A percentile compares a stretch with the other conserved stretches of the same genome.
These are phyloP conservation scores for Populus euphratica DNA, from an alignment of 345 rosid genomes.

Conservation along the genomic window DNA sequence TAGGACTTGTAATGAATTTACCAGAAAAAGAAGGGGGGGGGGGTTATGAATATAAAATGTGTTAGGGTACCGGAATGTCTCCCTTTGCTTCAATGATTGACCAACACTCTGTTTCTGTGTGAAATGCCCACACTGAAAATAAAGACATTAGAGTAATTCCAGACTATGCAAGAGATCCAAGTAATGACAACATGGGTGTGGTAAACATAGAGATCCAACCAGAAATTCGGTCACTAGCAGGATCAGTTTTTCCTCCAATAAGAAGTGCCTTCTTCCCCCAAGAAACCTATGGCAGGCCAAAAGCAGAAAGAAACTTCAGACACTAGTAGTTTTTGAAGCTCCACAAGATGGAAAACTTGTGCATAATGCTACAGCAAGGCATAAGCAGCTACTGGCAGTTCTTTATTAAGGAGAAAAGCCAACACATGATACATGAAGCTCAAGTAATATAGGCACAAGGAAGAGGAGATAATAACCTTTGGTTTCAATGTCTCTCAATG, in stretches of 20 bases:
- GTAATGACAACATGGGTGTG: background rate
- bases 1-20: background rate
- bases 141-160: constrained; percentile 15
- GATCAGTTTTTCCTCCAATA: constrained; percentile 92
- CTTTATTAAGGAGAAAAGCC: background rate
- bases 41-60: background rate
- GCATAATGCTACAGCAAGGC: background rate
- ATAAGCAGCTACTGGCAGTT: background rate
- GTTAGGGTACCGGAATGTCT: constrained; percentile 66
- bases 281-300: constrained; percentile 54
- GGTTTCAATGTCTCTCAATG: background rate
- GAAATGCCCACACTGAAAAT: constrained; percentile 82
- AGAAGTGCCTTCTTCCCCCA: constrained; percentile 90
- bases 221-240: constrained; percentile 72
- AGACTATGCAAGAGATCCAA: constrained; percentile 1
- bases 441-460: background rate
- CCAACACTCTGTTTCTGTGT: constrained; percentile 88
- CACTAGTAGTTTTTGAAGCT: background rate
- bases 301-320: constrained; percentile 12
- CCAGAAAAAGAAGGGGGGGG: too few species aligned
- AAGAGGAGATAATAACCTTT: background rate
- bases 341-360: background rate
- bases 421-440: background rate
- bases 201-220: constrained; percentile 41
- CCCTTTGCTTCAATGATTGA: constrained; percentile 93